phyloP scores from a whole-genome alignment of 2,329 filamentous ascomycete species.

The Arthrinium puccinioides region DNA sequence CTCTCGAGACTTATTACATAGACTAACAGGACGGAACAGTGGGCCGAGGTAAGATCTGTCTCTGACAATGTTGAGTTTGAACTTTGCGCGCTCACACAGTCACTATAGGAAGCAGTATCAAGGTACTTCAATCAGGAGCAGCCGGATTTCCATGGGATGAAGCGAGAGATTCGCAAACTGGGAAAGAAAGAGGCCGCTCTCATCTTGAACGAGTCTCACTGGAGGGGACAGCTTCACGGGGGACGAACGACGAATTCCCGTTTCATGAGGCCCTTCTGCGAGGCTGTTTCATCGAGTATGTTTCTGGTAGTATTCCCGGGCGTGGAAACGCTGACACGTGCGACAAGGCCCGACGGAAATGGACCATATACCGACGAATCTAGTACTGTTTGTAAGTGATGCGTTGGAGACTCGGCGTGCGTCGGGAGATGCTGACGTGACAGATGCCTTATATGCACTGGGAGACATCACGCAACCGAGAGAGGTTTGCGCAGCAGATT shows the following conservation, averaged over 20 bases:
- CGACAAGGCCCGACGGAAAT: too few species aligned
- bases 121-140: slow-evolving; percentile 18
- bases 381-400: slow-evolving; percentile 16
- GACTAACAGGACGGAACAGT: slow-evolving; percentile 10
- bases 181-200: slow-evolving; percentile 12
- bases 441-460: slow-evolving; percentile 36
- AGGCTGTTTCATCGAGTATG: slow-evolving; percentile 21
- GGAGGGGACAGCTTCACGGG: slow-evolving; percentile 27
- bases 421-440: too few species aligned
- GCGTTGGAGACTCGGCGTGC: too few species aligned
- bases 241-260: slow-evolving; percentile 22
- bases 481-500: slow-evolving; percentile 20
- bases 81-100: too few species aligned
- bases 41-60: slow-evolving; percentile 21
- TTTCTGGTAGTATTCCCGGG: neutral
- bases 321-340: too few species aligned
- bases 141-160: slow-evolving; percentile 5
- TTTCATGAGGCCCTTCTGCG: slow-evolving; percentile 27
- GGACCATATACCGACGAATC: slow-evolving; percentile 4
- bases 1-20: slow-evolving; percentile 1
- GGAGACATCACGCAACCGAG: slow-evolving; percentile 27
- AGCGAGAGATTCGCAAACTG: slow-evolving; percentile 3
- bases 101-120: slow-evolving; percentile 19
- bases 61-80: too few species aligned
- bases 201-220: slow-evolving; percentile 22